phyloP scores from a whole-genome alignment of 208 protist species.

The Novymonas esmeraldas region DNA sequence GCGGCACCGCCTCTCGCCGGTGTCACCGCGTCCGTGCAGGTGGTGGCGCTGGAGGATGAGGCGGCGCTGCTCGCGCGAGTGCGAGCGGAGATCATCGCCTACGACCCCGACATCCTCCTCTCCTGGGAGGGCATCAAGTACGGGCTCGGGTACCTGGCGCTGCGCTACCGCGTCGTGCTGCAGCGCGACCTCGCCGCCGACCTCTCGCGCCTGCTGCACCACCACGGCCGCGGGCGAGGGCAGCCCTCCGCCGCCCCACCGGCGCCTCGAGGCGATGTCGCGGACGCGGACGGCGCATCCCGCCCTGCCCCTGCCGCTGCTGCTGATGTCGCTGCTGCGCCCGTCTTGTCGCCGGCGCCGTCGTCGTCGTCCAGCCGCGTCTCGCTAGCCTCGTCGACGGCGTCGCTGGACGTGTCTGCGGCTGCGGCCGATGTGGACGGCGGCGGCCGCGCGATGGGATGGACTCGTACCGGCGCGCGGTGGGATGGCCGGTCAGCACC shows the following conservation, averaged over 20 bases:
- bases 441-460: neutral
- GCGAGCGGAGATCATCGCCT: constrained; percentile 39
- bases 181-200: constrained; percentile 50
- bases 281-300: neutral
- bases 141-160: constrained; percentile 60
- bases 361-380: neutral
- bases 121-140: constrained; percentile 84
- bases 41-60: constrained; percentile 51
- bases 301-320: neutral
- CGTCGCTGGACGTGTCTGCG: no score
- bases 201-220: constrained; percentile 47
- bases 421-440: neutral
- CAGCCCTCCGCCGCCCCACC: neutral
- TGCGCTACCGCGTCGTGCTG: constrained; percentile 61
- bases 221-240: neutral
- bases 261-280: neutral
- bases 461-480: neutral
- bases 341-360: neutral
- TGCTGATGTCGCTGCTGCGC: neutral
- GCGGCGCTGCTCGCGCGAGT: constrained; percentile 48
- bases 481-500: neutral
- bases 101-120: constrained; percentile 74
- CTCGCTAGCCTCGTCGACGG: neutral
- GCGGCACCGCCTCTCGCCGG: neutral
- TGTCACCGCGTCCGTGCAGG: constrained; percentile 34